A percentile compares a stretch with the other conserved stretches of the same genome.
These are phyloP conservation scores for Madurella mycetomatis DNA, from an alignment of 2,329 filamentous ascomycete genomes.

Conservation along the genomic window DNA sequence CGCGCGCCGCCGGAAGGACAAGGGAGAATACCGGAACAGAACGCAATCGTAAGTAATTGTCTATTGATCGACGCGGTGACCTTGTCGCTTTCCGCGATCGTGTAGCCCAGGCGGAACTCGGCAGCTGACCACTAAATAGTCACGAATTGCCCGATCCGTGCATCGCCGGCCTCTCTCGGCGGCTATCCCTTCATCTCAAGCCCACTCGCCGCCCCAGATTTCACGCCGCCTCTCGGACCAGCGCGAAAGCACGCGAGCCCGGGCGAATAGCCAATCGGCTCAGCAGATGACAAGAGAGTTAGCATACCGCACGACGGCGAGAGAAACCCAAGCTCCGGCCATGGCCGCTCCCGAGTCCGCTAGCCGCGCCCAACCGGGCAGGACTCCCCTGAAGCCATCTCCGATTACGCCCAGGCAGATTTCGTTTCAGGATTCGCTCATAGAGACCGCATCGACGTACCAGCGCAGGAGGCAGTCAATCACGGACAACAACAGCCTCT, in stretches of 20 bases:
- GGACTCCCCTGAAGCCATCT: slow-evolving; percentile 35
- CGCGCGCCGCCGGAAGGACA: slow-evolving; percentile 34
- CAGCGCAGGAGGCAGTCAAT: slow-evolving; percentile 42
- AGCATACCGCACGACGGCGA: slow-evolving; percentile 39
- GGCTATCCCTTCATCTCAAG: slow-evolving; percentile 44
- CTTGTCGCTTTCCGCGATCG: background rate
- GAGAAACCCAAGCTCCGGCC: slow-evolving; percentile 40
- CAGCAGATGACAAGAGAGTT: slow-evolving; percentile 40
- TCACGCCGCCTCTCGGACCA: slow-evolving; percentile 55
- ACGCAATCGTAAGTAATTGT: slow-evolving; percentile 43
- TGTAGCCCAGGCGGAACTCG: background rate
- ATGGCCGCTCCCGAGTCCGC: slow-evolving; percentile 33
- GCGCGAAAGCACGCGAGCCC: slow-evolving; percentile 43
- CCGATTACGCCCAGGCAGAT: slow-evolving; percentile 48
- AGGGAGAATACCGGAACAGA: slow-evolving; percentile 34
- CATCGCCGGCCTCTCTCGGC: slow-evolving; percentile 53
- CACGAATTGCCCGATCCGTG: slow-evolving; percentile 43
- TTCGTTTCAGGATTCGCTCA: slow-evolving; percentile 41
- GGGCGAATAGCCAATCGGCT: slow-evolving; percentile 41
- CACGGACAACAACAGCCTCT: slow-evolving; percentile 41
- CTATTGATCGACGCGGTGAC: background rate
- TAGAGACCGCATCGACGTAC: slow-evolving; percentile 29
- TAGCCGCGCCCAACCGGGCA: slow-evolving; percentile 31
- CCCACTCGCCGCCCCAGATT: slow-evolving; percentile 47
- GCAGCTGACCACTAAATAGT: slow-evolving; percentile 36